Base-by-base conservation (phyloP, 805 yeast genomes). In the Myxozyma monticola region DNA sequence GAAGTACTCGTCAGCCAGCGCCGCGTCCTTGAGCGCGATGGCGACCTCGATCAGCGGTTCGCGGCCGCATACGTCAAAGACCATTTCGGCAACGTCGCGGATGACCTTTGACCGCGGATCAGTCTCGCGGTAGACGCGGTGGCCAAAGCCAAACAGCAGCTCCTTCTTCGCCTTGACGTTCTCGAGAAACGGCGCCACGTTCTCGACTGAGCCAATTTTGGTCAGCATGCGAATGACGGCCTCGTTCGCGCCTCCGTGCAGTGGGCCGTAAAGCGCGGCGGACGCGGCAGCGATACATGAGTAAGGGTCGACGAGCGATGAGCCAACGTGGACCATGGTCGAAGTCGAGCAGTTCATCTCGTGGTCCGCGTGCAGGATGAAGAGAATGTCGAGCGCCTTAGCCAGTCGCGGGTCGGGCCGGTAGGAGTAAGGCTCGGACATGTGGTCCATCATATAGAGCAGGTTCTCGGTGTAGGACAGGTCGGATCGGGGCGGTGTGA, bases 401-500 rank as follows among this genome's bases (percentile, higher is more conserved):
- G 57, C 57, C n/a, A 54, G 51, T 10, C 57, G 51, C 8, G 57
- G 57, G 28, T 54, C 57, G n/a, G 57, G 57, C 10, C 51, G 47
- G 41, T 45, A 54, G n/a, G 57, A 51, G 37, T 49, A 41, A 7
- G 57, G 57, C 49, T 54, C 57, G 22, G 55, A 25, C 56, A 51
- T 54, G 49, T 50, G 57, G 39, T 54, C 57, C 57, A 54, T 54
- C 57, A 54, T 54, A 49, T 49, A 54, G 21, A 54, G 56, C 34
- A 54, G 20, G 29, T 54, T 54, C 39, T 54, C 57, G n/a, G 57
- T 54, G 42, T 54, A 54, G 7, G 57, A 29, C 18, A 54, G 45
- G 36, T 54, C 57, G 15, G 57, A 37, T 10, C 57, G 51, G 17
- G 57, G 57, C 12, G 51, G 46, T 4, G 44, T 50, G 35, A 54